Conservation (phyloP, 108 stramenopile genomes). For the Cyclotella cryptica region DNA sequence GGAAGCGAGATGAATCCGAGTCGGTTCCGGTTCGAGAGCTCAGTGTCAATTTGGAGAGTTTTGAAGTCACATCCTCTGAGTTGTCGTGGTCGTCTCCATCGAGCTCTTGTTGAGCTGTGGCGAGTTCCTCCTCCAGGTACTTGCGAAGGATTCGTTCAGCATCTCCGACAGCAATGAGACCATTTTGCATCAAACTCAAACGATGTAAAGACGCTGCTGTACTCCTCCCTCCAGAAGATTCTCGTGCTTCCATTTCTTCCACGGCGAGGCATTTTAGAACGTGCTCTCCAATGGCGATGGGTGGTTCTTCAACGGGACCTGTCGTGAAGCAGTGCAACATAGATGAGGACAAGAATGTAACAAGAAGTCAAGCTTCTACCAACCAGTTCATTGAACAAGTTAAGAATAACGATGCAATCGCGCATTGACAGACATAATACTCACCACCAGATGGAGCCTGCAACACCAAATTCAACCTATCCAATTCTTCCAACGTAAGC, state of each 20-base stretch:
- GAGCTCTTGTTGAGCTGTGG: slow-evolving; percentile 61
- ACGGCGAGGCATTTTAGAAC: slow-evolving; percentile 64
- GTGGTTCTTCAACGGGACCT: slow-evolving; percentile 79
- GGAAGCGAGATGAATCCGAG: slow-evolving; percentile 19
- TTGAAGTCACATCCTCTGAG: slow-evolving; percentile 56
- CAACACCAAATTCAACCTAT: slow-evolving; percentile 75
- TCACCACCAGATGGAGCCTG: slow-evolving; percentile 77
- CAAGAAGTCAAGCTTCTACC: too few relatives aligned
- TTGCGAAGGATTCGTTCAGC: slow-evolving; percentile 77
- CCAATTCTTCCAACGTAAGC: slow-evolving; percentile 83
- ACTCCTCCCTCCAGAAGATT: slow-evolving; percentile 20
- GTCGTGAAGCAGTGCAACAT: too few relatives aligned
- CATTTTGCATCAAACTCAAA: slow-evolving; percentile 55
- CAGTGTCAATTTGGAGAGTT: slow-evolving; percentile 63
- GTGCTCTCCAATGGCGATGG: slow-evolving; percentile 80
- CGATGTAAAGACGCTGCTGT: slow-evolving; percentile 17
- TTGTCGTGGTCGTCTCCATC: slow-evolving; percentile 56
- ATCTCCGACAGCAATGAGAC: slow-evolving; percentile 76
- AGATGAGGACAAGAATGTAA: too few relatives aligned
- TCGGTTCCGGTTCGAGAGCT: neutral
- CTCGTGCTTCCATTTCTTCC: slow-evolving; percentile 49
- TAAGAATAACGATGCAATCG: too few relatives aligned
- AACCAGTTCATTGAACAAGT: too few relatives aligned
- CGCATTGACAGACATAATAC: too few relatives aligned
- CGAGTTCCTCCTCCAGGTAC: slow-evolving; percentile 75